phyloP scores from a whole-genome alignment of 805 yeast species.

The Suhomyces faveliae region DNA sequence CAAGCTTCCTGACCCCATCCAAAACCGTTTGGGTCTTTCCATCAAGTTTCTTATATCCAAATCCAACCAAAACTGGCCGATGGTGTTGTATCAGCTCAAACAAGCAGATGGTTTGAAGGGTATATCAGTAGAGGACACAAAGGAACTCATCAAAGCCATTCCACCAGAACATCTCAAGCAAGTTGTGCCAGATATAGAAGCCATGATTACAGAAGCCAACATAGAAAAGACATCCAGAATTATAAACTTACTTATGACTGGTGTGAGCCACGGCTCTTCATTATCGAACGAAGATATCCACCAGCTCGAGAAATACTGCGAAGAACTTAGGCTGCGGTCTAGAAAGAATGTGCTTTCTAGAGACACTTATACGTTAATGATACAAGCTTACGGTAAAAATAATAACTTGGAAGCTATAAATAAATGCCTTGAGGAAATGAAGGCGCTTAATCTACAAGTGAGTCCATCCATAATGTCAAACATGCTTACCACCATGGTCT shows the following conservation, averaged over 20 bases:
- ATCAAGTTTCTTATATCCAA: constrained; percentile 38
- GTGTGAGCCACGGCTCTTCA: constrained; percentile 25
- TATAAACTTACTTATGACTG: constrained; percentile 37
- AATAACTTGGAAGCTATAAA: constrained; percentile 40
- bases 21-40: constrained; percentile 38
- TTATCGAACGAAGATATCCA: constrained; percentile 21
- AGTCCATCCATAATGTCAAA: constrained; percentile 50
- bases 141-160: constrained; percentile 36
- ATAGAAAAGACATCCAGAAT: constrained; percentile 31
- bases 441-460: constrained; percentile 37
- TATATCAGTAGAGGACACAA: constrained; percentile 31
- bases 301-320: constrained; percentile 32
- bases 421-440: constrained; percentile 37
- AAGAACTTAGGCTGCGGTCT: constrained; percentile 19
- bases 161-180: constrained; percentile 37
- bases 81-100: constrained; percentile 41
- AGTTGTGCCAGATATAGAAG: constrained; percentile 36
- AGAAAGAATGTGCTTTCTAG: constrained; percentile 29
- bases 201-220: constrained; percentile 35
- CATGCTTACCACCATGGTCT: constrained; percentile 59
- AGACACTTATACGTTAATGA: constrained; percentile 43
- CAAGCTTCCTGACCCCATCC: constrained; percentile 37
- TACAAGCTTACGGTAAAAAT: constrained; percentile 46
- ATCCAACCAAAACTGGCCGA: constrained; percentile 46
- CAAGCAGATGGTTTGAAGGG: constrained; percentile 36